These are phyloP conservation scores for Boletus reticuloceps DNA, from an alignment of 768 basidiomycete genomes.

Conservation along the genomic window DNA sequence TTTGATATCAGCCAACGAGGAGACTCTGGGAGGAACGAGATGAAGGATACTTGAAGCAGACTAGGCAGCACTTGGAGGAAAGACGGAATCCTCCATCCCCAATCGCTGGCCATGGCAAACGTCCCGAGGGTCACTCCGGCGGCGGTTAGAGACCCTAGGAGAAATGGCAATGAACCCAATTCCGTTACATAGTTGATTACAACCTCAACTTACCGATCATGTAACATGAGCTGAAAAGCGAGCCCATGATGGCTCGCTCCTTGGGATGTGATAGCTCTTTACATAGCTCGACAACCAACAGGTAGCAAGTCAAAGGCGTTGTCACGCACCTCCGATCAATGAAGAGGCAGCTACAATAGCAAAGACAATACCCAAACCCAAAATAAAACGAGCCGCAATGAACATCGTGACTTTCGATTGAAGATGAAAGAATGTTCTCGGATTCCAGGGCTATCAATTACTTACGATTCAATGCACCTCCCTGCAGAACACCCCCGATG, in stretches of 20 bases:
- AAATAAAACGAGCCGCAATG: conserved; percentile 14
- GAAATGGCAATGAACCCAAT: not conserved
- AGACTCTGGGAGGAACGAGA: conserved; percentile 59
- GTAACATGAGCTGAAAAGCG: not conserved
- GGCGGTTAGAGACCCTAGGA: conserved; percentile 26
- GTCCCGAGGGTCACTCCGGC: conserved; percentile 60
- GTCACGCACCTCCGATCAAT: conserved; percentile 14
- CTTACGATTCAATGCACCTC: conserved; percentile 14
- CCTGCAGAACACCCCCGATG: conserved; percentile 16
- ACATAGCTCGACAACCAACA: not conserved
- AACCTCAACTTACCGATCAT: not conserved
- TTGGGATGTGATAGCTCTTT: conserved; percentile 21
- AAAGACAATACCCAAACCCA: conserved; percentile 11
- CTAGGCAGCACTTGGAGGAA: conserved; percentile 57
- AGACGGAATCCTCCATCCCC: conserved; percentile 63
- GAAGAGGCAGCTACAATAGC: conserved; percentile 16
- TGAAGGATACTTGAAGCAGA: conserved; percentile 50
- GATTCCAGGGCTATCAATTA: not conserved
- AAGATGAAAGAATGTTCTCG: not conserved
- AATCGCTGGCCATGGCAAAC: conserved; percentile 53
- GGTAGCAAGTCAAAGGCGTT: too few species aligned
- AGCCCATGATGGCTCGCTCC: not conserved
- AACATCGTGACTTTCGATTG: conserved; percentile 11
- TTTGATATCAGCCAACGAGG: conserved; percentile 62
- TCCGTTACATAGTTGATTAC: too few species aligned